Percentiles rank a stretch among this genome's conserved stretches.
phyloP scores from a whole-genome alignment of 2,329 filamentous ascomycete species.

The Aspergillus sp. region DNA sequence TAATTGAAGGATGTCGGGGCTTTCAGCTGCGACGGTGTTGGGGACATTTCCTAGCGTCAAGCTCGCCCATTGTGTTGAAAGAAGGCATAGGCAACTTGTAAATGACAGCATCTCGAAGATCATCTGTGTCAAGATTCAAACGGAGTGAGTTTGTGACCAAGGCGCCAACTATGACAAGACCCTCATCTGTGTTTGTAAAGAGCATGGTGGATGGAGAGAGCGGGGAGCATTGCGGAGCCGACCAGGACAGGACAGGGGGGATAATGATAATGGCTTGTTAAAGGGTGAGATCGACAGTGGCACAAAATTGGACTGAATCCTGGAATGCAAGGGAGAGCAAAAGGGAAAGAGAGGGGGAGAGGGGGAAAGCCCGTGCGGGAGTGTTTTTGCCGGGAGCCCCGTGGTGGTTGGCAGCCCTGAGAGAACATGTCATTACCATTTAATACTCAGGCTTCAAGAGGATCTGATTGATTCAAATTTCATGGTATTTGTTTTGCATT shows the following conservation, averaged over 20 bases:
- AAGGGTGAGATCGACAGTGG: constrained; percentile 4
- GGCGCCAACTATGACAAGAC: neutral
- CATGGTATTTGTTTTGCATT: neutral
- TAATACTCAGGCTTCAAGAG: no score
- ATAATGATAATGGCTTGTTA: neutral
- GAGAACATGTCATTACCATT: neutral
- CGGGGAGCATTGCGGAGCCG: neutral
- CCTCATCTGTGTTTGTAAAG: neutral
- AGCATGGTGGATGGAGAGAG: neutral
- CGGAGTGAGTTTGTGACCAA: neutral
- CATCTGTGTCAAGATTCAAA: neutral
- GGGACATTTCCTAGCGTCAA: neutral
- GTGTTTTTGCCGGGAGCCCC: neutral
- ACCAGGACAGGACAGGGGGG: neutral
- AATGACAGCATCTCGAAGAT: neutral
- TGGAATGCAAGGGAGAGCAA: neutral
- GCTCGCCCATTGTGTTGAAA: neutral
- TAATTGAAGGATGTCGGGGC: constrained; percentile 45
- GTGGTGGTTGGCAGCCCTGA: neutral
- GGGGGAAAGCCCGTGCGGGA: neutral
- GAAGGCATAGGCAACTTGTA: neutral
- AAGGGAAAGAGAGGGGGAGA: neutral
- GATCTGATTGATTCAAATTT: neutral
- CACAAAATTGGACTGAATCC: neutral
- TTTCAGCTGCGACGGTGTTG: neutral